A percentile compares a stretch with the other conserved stretches of the same genome.
phyloP scores from a whole-genome alignment of 2,329 filamentous ascomycete genomes.

The Aureobasidium vineae region DNA sequence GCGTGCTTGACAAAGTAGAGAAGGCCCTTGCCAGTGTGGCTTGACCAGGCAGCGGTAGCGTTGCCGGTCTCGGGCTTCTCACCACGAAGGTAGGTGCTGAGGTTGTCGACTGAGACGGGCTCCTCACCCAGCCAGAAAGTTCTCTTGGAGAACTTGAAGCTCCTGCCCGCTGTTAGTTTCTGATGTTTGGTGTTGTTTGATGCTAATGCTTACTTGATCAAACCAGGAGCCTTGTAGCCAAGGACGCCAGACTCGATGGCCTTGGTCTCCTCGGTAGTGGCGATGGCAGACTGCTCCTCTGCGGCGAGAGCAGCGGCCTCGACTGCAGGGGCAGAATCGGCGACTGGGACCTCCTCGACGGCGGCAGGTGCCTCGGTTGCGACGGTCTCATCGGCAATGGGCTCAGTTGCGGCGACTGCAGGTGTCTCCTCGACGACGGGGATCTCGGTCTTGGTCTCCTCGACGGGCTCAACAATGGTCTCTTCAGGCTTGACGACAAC shows the following conservation, averaged over 20 bases:
- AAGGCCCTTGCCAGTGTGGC: slow-evolving; percentile 91
- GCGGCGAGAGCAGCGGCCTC: slow-evolving; percentile 41
- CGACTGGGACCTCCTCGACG: slow-evolving; percentile 32
- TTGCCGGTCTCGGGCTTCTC: slow-evolving; percentile 82
- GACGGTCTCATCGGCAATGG: slow-evolving; percentile 11
- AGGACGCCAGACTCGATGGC: slow-evolving; percentile 71
- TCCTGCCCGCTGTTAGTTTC: slow-evolving; percentile 53
- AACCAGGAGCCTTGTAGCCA: slow-evolving; percentile 83
- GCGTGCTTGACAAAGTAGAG: slow-evolving; percentile 85
- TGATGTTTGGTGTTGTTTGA: slow-evolving; percentile 27
- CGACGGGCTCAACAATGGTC: slow-evolving; percentile 23
- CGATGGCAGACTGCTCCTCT: slow-evolving; percentile 35
- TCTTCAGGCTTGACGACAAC: slow-evolving; percentile 26
- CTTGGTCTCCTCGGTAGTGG: slow-evolving; percentile 48
- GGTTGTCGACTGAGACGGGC: slow-evolving; percentile 68
- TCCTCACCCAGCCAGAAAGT: slow-evolving; percentile 71
- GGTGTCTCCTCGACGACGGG: slow-evolving; percentile 26
- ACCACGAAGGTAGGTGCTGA: slow-evolving; percentile 75
- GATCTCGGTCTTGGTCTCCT: slow-evolving; percentile 25
- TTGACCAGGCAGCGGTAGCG: slow-evolving; percentile 82
- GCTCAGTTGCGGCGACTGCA: slow-evolving; percentile 16
- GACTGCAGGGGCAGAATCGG: slow-evolving; percentile 43
- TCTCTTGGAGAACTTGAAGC: slow-evolving; percentile 86
- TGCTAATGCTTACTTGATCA: slow-evolving; percentile 72
- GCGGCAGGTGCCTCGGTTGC: slow-evolving; percentile 38